These are phyloP conservation scores for Wickerhamomyces rabaulensis DNA, from an alignment of 805 yeast species.

Conservation along the genomic window DNA sequence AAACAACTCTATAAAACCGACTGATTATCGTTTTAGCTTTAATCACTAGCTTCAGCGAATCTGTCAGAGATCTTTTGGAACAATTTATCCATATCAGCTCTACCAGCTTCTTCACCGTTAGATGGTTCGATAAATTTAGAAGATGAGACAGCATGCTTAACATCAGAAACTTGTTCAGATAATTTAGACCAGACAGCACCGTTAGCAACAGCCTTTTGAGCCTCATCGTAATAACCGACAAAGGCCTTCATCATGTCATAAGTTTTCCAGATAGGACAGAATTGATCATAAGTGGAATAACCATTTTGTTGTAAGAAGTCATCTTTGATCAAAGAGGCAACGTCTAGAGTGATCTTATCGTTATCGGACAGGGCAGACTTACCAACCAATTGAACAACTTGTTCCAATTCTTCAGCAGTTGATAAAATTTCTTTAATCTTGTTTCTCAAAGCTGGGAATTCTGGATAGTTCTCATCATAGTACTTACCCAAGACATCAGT, in stretches of 20 bases:
- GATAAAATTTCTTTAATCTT: constrained; percentile 91
- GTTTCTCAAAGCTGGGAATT: constrained; percentile 85
- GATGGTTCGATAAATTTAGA: constrained; percentile 96
- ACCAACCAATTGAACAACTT: constrained; percentile 98
- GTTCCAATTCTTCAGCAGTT: constrained; percentile 97
- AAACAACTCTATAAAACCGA: neutral
- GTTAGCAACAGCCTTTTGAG: constrained; percentile 91
- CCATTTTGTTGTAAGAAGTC: constrained; percentile 99
- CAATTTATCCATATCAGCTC: constrained; percentile 72
- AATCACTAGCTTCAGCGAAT: constrained; percentile 94
- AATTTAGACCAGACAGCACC: constrained; percentile 95
- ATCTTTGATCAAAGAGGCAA: constrained; percentile 85
- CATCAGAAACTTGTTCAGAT: constrained; percentile 82
- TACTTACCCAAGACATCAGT: constrained; percentile 80
- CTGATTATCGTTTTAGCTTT: constrained; percentile 15
- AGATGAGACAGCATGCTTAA: constrained; percentile 89
- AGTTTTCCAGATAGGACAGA: constrained; percentile 99
- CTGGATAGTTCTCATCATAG: constrained; percentile 84
- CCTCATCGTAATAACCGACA: constrained; percentile 88
- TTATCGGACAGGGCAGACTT: constrained; percentile 95
- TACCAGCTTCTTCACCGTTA: constrained; percentile 76
- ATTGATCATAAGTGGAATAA: constrained; percentile 95
- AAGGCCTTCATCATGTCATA: constrained; percentile 97
- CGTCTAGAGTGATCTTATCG: constrained; percentile 95
- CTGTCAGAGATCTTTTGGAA: constrained; percentile 74